Conservation (phyloP, 2,329 filamentous ascomycete species). For the Fusarium transvaalense region DNA sequence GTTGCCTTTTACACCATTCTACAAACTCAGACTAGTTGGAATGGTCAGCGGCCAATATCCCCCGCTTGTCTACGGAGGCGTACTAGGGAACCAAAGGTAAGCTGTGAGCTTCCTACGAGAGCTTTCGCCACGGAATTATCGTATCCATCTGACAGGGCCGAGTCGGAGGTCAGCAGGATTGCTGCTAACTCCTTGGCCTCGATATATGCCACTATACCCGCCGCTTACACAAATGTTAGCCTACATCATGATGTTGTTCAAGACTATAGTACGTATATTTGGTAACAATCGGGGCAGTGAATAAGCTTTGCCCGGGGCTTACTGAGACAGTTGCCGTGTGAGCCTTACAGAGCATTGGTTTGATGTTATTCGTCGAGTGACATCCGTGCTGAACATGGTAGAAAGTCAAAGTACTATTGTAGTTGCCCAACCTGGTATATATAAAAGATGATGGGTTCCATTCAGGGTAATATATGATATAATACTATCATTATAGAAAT, state of each 20-base stretch:
- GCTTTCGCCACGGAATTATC: neutral
- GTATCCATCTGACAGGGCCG: neutral
- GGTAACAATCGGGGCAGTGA: neutral
- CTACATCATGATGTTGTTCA: neutral
- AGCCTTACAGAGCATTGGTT: neutral
- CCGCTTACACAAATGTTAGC: slow-evolving; percentile 2
- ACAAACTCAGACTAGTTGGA: neutral
- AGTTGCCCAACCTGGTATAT: neutral
- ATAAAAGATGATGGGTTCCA: neutral
- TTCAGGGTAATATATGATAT: neutral
- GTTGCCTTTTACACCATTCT: neutral
- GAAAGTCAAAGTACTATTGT: neutral
- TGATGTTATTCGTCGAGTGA: neutral
- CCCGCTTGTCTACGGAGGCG: neutral
- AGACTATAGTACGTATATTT: neutral
- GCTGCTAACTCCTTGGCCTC: neutral
- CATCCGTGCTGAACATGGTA: neutral
- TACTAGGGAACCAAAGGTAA: neutral
- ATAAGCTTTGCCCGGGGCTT: slow-evolving; percentile 6
- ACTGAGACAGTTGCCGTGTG: slow-evolving; percentile 14
- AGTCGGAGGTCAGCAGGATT: neutral
- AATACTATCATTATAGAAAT: neutral
- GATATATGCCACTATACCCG: neutral
- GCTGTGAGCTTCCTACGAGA: neutral
- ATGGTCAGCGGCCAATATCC: neutral